Evolutionary conservation across 2,329 filamentous ascomycete genomes (phyloP).

Genomic region (Calonectria montana): DNA sequence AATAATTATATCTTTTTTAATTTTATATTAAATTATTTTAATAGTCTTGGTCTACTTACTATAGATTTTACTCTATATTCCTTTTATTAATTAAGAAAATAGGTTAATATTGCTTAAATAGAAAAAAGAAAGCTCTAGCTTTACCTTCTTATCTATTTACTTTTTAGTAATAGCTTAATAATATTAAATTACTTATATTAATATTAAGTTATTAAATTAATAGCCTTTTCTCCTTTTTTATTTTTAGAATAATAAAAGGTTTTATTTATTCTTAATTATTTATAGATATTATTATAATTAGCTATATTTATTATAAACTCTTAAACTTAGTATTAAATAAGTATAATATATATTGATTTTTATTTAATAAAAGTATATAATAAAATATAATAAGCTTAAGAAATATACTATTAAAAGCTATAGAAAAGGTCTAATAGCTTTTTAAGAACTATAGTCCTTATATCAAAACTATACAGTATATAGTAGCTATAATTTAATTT

Average conservation of each 20-base stretch:
- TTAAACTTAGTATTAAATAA: neutral
- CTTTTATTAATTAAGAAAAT: neutral
- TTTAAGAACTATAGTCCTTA: neutral
- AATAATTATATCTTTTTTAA: neutral
- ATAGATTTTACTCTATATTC: neutral
- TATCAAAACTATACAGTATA: neutral
- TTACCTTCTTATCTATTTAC: neutral
- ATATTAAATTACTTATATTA: neutral
- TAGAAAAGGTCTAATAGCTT: neutral
- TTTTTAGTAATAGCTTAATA: neutral
- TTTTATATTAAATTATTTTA: neutral
- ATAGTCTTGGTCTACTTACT: neutral
- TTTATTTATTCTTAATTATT: neutral
- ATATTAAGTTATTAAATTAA: neutral
- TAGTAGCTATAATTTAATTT: neutral
- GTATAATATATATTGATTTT: neutral
- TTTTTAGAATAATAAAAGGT: neutral
- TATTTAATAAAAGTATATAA: neutral
- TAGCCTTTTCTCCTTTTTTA: neutral
- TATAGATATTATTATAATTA: neutral
- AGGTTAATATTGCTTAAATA: neutral
- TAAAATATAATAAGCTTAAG: neutral
- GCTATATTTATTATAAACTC: neutral
- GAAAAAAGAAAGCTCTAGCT: neutral
- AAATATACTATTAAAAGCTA: neutral